phyloP scores from a whole-genome alignment of 805 yeast genomes.

The Lipomyces sp. region DNA sequence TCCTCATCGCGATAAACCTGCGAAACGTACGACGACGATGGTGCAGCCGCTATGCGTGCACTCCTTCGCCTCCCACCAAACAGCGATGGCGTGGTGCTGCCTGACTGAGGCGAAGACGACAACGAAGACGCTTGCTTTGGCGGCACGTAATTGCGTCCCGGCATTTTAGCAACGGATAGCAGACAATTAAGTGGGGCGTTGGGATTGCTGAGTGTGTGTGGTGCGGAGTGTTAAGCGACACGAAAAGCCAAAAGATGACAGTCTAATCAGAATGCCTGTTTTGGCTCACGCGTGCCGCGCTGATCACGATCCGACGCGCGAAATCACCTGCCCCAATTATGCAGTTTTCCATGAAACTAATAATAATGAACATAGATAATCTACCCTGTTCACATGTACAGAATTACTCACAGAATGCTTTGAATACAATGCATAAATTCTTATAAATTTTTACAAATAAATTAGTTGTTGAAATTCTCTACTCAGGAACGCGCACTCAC shows the following conservation, averaged over 20 bases:
- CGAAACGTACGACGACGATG: background rate
- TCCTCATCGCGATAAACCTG: background rate
- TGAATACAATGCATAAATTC: too few relatives aligned
- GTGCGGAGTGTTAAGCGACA: background rate
- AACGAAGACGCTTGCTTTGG: background rate
- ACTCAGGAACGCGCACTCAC: too few relatives aligned
- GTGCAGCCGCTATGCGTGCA: background rate
- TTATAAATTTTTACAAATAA: too few relatives aligned
- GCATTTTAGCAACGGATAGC: background rate
- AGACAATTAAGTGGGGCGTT: background rate
- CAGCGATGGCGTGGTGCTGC: slow-evolving; percentile 10
- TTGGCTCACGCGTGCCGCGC: slow-evolving; percentile 19
- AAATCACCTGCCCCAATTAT: too few relatives aligned
- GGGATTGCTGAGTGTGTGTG: background rate
- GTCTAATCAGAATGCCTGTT: slow-evolving; percentile 18
- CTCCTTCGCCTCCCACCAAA: slow-evolving; percentile 10
- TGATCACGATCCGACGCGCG: background rate
- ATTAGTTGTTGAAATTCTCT: too few relatives aligned
- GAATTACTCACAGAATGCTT: too few relatives aligned
- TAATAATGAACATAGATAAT: too few relatives aligned
- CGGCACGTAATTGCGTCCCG: background rate
- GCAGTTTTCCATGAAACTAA: too few relatives aligned
- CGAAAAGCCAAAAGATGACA: background rate
- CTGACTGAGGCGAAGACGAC: slow-evolving; percentile 8
- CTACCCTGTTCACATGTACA: too few relatives aligned